Conservation (phyloP, 2,329 filamentous ascomycete species). For the Aureobasidium sp. region DNA sequence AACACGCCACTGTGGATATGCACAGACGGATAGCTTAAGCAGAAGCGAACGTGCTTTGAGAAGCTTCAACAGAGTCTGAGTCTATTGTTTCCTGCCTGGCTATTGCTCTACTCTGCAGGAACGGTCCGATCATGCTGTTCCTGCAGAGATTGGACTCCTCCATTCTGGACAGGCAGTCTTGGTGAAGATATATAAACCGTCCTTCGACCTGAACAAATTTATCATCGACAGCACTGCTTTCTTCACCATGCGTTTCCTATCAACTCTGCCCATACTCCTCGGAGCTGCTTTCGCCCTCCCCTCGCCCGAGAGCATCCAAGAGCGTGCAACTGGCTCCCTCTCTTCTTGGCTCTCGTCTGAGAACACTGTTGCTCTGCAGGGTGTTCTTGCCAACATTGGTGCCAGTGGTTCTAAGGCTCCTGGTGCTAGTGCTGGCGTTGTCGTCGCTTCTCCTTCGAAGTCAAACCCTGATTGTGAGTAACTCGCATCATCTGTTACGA, state of each 20-base stretch:
- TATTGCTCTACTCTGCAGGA: not conserved
- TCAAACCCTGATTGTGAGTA: conserved; percentile 46
- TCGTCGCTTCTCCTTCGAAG: conserved; percentile 50
- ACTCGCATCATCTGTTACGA: not conserved
- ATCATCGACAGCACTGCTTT: not conserved
- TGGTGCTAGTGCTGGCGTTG: conserved; percentile 43
- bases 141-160: not conserved
- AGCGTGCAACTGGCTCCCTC: conserved; percentile 19
- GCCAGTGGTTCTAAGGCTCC: conserved; percentile 40
- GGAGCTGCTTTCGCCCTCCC: conserved; percentile 14
- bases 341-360: conserved; percentile 36
- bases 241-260: conserved; percentile 12
- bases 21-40: not conserved
- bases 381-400: conserved; percentile 49
- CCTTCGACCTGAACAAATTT: not conserved
- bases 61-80: not conserved
- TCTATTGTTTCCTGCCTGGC: not conserved
- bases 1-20: not conserved
- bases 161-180: not conserved
- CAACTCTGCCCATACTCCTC: conserved; percentile 8
- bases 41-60: not conserved
- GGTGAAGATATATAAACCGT: conserved; percentile 1
- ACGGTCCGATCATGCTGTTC: not conserved
- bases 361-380: conserved; percentile 41
- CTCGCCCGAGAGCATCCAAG: conserved; percentile 14